Conservation (phyloP, 352 stramenopile genomes). For the Peronosclerospora sorghi region DNA sequence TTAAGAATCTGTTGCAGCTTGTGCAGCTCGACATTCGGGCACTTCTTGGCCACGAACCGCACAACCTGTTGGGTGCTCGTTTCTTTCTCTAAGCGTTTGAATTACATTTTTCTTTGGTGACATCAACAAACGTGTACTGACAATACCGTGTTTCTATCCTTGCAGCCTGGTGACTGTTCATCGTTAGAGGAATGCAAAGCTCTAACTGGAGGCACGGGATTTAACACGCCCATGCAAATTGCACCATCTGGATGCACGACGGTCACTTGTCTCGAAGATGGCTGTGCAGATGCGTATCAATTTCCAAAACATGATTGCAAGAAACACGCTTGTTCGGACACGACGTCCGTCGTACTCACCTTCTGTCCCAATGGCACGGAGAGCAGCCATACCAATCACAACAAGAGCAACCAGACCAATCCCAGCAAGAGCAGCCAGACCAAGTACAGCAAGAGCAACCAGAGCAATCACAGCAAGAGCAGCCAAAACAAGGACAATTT, state of each 20-base stretch:
- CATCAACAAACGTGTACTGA: no score
- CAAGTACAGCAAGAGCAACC: no score
- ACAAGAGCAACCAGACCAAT: constrained; percentile 2
- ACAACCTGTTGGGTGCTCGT: no score
- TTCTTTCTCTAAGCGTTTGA: constrained; percentile 50
- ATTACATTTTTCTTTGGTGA: constrained; percentile 3
- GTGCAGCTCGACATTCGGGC: no score
- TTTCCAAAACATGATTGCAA: constrained; percentile 47
- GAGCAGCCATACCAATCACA: neutral
- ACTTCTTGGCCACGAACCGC: constrained; percentile 71
- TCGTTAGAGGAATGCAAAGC: constrained; percentile 42
- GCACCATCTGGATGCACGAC: constrained; percentile 26
- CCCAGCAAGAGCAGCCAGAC: no score
- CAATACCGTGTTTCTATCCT: neutral
- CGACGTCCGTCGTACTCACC: constrained; percentile 27
- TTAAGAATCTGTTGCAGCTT: no score
- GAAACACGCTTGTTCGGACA: constrained; percentile 32
- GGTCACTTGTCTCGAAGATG: constrained; percentile 39
- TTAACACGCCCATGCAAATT: constrained; percentile 62
- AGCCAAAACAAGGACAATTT: no score
- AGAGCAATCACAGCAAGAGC: no score
- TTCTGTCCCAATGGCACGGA: constrained; percentile 31
- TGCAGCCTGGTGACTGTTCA: constrained; percentile 33
- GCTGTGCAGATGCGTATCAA: constrained; percentile 52
- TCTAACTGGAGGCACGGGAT: constrained; percentile 39